Evolutionary conservation across 768 basidiomycete species (phyloP), one percentile per base, ranked within the genome.

Genomic region (Grammothele lineata): DNA sequence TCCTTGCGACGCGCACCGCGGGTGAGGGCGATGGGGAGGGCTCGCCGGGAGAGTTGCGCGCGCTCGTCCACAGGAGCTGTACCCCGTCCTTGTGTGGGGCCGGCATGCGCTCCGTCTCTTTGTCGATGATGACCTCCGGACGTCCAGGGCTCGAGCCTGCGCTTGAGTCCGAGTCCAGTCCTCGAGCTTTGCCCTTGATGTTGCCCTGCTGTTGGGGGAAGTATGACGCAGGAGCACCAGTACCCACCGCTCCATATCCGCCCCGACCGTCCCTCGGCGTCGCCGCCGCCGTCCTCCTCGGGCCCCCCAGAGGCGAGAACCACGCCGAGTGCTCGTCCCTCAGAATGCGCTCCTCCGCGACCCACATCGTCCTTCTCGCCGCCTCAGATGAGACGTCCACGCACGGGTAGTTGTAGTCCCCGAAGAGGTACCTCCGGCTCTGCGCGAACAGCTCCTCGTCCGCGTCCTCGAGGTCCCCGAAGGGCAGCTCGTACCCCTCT

Each of bases 331-430:
- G 76, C 65, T 84, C 83, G 54, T 90, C 80, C 37, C 80, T 70
- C 54, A 94, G 61, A 27, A 93, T 83, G 33, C 87, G 76, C 61
- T 94, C 89, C 64, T 96, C 92, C 58, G 92, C 89, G 47, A 83
- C 79, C 81, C 89, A 87, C 64, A 88, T 84, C 37, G 69, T 62
- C 25, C 67, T 66, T 50, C 80, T 69, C 17, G 86, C 88, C 15
- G 65, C 57, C 65, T 93, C 89, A 21, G 84, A 80, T 66, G 87
- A 92, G 39, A 90, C 86, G 58, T 95, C 93, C 50, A 93, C 83
- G 45, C 80, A 81, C 0, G 92, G 93, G 61, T 94, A 95, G 58
- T 88, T 79, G 62, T 92, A 92, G 66, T 94, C 88, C 4, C 92
- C 92, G 56, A 92, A 97, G 21, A 94, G 73, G 50, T 91, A 87